These are phyloP conservation scores for Geotrichum siamense DNA, from an alignment of 1,139 yeast genomes.

Conservation along the genomic window DNA sequence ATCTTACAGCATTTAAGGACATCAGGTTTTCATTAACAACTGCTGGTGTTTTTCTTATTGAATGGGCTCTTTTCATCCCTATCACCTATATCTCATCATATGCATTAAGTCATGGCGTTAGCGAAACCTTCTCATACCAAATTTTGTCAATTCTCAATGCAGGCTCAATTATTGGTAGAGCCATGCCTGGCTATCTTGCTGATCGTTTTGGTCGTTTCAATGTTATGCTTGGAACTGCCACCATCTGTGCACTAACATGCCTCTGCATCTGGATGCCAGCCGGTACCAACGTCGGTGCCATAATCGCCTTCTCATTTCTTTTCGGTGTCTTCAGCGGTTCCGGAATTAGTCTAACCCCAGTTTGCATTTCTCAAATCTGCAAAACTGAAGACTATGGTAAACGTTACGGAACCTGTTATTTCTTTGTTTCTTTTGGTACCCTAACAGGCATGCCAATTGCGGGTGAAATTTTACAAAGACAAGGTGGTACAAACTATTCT, in stretches of 20 bases:
- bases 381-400: conserved; percentile 59
- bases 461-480: conserved; percentile 39
- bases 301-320: conserved; percentile 43
- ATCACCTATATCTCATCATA: conserved; percentile 48
- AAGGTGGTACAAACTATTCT: conserved; percentile 12
- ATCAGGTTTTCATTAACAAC: conserved; percentile 38
- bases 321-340: conserved; percentile 52
- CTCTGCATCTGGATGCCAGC: conserved; percentile 49
- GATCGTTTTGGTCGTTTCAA: conserved; percentile 49
- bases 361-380: conserved; percentile 50
- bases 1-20: conserved; percentile 41
- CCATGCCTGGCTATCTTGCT: conserved; percentile 44
- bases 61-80: conserved; percentile 45
- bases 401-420: conserved; percentile 62
- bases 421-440: conserved; percentile 53
- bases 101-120: conserved; percentile 39
- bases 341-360: conserved; percentile 43
- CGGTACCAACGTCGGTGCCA: conserved; percentile 37
- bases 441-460: conserved; percentile 49
- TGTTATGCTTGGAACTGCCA: conserved; percentile 42
- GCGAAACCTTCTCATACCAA: conserved; percentile 40
- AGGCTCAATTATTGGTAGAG: conserved; percentile 44
- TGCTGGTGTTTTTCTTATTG: conserved; percentile 42
- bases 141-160: conserved; percentile 42
- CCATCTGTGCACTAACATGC: conserved; percentile 34